phyloP scores from a whole-genome alignment of 2,329 filamentous ascomycete species.

The Elsinoe arachidis region DNA sequence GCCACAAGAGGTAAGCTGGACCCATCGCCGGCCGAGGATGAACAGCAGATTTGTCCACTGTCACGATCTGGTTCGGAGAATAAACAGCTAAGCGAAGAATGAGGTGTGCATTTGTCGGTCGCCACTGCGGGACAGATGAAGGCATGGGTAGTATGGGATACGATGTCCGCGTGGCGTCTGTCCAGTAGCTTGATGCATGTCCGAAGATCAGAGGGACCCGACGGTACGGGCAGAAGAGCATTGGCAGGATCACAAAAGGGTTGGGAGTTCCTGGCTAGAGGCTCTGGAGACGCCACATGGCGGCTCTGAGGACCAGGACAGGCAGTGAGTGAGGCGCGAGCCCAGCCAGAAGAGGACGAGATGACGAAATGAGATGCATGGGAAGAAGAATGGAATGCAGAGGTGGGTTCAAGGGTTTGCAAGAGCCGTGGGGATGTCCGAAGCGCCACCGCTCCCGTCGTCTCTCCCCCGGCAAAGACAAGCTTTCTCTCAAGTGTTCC shows the following conservation, averaged over 20 bases:
- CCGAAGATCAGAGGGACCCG: conserved; percentile 2
- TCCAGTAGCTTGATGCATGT: conserved; percentile 6
- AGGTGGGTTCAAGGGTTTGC: not conserved
- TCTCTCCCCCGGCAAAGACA: not conserved
- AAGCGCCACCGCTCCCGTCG: not conserved
- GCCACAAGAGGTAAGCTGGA: not conserved
- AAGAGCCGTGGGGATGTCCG: conserved; percentile 9
- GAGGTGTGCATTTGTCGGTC: not conserved
- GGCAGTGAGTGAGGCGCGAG: not conserved
- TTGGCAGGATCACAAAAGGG: not conserved
- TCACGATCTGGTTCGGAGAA: conserved; percentile 4
- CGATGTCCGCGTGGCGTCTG: not conserved
- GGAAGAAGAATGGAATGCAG: not conserved
- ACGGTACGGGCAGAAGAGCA: not conserved
- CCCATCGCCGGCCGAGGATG: conserved; percentile 1
- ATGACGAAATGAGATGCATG: not conserved
- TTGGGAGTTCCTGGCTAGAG: conserved; percentile 2
- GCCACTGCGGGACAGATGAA: conserved; percentile 1
- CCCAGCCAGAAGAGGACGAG: not conserved
- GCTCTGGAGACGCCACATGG: not conserved
- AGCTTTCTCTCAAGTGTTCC: not conserved
- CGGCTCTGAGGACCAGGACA: not conserved
- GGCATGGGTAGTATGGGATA: not conserved
- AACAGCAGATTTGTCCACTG: not conserved
- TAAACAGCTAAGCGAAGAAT: not conserved